These are phyloP conservation scores for Polygonum maritimum DNA, from an alignment of 148 eudicot species.

Conservation along the genomic window DNA sequence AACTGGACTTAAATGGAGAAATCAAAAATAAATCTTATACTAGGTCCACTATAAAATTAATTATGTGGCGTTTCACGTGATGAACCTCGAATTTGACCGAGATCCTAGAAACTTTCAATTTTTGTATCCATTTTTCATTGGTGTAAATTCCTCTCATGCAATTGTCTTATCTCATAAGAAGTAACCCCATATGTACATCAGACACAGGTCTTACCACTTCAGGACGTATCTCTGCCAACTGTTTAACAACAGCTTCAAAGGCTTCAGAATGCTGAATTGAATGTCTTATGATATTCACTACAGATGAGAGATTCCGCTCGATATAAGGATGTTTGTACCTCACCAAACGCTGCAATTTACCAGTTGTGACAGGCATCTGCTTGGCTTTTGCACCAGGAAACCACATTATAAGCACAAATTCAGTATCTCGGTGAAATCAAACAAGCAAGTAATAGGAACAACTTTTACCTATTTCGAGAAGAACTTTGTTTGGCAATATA, in stretches of 20 bases:
- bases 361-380: slow-evolving; percentile 84
- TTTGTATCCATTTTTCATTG: not conserved
- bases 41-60: not conserved
- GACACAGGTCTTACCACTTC: slow-evolving; percentile 36
- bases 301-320: slow-evolving; percentile 74
- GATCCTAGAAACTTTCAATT: no score
- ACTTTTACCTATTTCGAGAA: slow-evolving; percentile 72
- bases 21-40: not conserved
- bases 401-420: slow-evolving; percentile 11
- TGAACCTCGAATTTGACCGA: no score
- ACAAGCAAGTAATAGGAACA: not conserved
- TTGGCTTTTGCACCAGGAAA: slow-evolving; percentile 54
- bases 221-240: slow-evolving; percentile 43
- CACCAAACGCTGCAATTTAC: slow-evolving; percentile 49
- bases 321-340: slow-evolving; percentile 75
- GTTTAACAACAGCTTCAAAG: slow-evolving; percentile 65
- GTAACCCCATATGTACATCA: not conserved
- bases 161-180: not conserved
- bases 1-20: not conserved
- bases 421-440: not conserved
- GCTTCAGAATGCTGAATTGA: slow-evolving; percentile 64
- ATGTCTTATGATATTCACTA: slow-evolving; percentile 65
- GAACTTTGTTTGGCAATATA: slow-evolving; percentile 79
- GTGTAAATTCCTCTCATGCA: not conserved
- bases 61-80: not conserved